These are phyloP conservation scores for Saccharomycopsis amapae DNA, from an alignment of 805 yeast species.

Conservation along the genomic window DNA sequence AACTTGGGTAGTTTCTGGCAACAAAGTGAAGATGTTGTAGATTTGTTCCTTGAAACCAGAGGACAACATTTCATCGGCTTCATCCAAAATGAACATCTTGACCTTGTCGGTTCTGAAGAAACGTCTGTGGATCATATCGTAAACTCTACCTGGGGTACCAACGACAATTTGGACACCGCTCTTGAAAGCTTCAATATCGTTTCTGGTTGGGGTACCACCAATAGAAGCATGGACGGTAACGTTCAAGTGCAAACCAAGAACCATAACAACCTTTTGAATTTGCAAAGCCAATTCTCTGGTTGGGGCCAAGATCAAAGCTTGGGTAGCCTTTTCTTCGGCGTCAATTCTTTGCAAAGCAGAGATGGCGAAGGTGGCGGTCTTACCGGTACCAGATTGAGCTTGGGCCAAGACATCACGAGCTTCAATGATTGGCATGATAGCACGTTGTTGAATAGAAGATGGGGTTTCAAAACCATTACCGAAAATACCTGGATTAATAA, in stretches of 20 bases:
- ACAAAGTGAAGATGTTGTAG: constrained; percentile 77
- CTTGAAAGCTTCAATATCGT: constrained; percentile 68
- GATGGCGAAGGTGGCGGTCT: constrained; percentile 96
- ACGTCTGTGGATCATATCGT: constrained; percentile 85
- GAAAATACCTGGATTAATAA: constrained; percentile 42
- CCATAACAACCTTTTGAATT: constrained; percentile 79
- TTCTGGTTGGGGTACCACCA: constrained; percentile 84
- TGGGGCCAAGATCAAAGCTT: constrained; percentile 88
- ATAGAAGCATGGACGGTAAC: constrained; percentile 85
- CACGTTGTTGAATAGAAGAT: constrained; percentile 96
- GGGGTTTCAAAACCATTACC: constrained; percentile 95
- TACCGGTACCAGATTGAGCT: constrained; percentile 99
- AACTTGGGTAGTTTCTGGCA: constrained; percentile 84
- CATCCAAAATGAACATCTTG: constrained; percentile 88
- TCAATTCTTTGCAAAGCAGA: constrained; percentile 87
- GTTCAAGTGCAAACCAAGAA: constrained; percentile 84
- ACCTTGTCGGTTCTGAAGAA: constrained; percentile 64
- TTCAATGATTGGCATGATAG: constrained; percentile 87
- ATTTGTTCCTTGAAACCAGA: constrained; percentile 95
- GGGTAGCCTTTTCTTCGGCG: constrained; percentile 62
- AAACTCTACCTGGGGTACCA: constrained; percentile 96
- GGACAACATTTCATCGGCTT: constrained; percentile 91
- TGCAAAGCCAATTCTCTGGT: constrained; percentile 95
- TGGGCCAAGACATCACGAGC: constrained; percentile 97
- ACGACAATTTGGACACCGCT: constrained; percentile 84